Percentiles rank a stretch among this genome's conserved stretches.
phyloP scores from a whole-genome alignment of 73 alveolate species.

The Breviolum minutum region DNA sequence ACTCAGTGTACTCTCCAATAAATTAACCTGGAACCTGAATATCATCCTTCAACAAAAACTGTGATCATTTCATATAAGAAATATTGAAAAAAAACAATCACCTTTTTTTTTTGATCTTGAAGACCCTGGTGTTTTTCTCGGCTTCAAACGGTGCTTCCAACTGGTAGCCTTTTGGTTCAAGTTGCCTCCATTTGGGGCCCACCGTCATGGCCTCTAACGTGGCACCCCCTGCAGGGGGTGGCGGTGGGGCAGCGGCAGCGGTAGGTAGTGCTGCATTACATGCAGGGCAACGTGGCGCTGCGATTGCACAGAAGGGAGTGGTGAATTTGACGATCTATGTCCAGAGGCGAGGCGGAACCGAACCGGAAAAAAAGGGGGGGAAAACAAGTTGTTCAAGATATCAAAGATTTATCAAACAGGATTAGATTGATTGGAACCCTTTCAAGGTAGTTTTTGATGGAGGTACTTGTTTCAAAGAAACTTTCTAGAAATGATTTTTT shows the following conservation, averaged over 20 bases:
- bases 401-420: no score
- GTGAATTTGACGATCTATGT: conserved; percentile 38
- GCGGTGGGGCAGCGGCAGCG: conserved; percentile 22
- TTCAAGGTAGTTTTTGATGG: no score
- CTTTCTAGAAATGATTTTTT: no score
- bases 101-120: background rate
- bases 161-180: background rate
- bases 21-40: no score
- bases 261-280: conserved; percentile 52
- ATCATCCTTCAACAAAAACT: no score
- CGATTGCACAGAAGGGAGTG: conserved; percentile 55
- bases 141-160: background rate
- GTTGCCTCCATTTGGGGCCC: background rate
- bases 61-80: no score
- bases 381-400: no score
- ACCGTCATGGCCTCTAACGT: conserved; percentile 29
- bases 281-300: conserved; percentile 44
- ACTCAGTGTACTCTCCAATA: no score
- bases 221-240: conserved; percentile 32
- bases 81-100: background rate
- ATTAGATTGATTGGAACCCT: no score
- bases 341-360: conserved; percentile 5
- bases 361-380: no score
- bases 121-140: background rate
- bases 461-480: no score